Percentiles rank a stretch among this genome's conserved stretches.
phyloP scores from a whole-genome alignment of 2,329 filamentous ascomycete genomes.

The Phaeosphaeria sp. region DNA sequence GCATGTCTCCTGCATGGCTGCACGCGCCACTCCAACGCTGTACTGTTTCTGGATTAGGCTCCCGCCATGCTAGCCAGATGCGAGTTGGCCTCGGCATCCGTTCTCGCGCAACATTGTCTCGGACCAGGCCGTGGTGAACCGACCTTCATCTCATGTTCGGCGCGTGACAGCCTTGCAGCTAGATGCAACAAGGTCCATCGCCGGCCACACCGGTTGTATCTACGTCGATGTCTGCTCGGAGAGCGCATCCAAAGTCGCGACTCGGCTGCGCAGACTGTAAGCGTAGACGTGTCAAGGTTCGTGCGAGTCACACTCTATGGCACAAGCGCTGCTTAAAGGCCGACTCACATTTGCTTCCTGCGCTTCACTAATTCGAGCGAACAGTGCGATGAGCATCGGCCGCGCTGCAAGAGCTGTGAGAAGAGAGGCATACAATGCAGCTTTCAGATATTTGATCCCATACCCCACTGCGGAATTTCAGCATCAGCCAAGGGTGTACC shows the following conservation, averaged over 20 bases:
- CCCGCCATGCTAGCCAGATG: background rate
- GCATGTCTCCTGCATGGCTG: background rate
- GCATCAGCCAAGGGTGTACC: background rate
- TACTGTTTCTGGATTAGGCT: background rate
- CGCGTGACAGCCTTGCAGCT: background rate
- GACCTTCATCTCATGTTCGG: background rate
- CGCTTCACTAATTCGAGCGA: constrained; percentile 4
- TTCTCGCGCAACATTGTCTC: background rate
- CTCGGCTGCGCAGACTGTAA: constrained; percentile 24
- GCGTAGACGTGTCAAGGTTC: constrained; percentile 23
- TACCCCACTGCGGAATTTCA: constrained; percentile 3
- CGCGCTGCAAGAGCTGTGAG: constrained; percentile 24
- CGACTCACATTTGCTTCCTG: background rate
- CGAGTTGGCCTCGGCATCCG: background rate
- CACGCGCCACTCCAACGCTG: background rate
- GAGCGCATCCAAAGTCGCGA: constrained; percentile 19
- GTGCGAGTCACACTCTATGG: background rate
- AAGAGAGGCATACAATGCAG: constrained; percentile 25
- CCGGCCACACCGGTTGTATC: background rate
- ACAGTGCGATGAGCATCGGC: constrained; percentile 30
- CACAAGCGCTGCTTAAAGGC: background rate
- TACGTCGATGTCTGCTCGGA: constrained; percentile 11
- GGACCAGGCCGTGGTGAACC: background rate
- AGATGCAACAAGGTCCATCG: background rate
- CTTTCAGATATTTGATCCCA: constrained; percentile 19